Evolutionary conservation across 164 flowering plant species (phyloP).

Genomic region (Vitis labrusca): DNA sequence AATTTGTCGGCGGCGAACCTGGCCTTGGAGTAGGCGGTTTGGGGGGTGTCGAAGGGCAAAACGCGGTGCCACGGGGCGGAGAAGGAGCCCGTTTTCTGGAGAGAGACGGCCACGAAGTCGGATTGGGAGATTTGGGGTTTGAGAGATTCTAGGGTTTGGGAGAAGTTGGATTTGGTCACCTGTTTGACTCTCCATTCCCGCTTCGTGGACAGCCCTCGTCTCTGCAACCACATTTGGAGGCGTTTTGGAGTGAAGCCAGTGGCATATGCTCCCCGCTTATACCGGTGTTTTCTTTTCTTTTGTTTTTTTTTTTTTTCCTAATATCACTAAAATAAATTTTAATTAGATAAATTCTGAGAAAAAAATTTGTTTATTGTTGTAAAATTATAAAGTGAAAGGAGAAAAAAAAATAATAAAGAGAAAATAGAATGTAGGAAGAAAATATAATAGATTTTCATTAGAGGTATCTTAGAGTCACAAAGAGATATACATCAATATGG

Average conservation of each 20-base stretch:
- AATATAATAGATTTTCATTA: too few species aligned
- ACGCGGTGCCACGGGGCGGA: conserved; percentile 63
- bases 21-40: conserved; percentile 64
- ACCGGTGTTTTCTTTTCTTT: too few species aligned
- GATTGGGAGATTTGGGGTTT: conserved; percentile 41
- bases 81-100: conserved; percentile 59
- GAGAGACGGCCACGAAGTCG: conserved; percentile 67
- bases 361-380: too few species aligned
- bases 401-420: too few species aligned
- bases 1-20: conserved; percentile 65
- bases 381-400: too few species aligned
- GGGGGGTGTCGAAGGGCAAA: conserved; percentile 61
- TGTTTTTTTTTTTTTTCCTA: too few species aligned
- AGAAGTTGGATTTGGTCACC: conserved; percentile 67
- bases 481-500: too few species aligned
- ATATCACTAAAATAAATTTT: too few species aligned
- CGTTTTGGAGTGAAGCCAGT: background rate
- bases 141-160: conserved; percentile 37
- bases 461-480: too few species aligned
- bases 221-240: conserved; percentile 6
- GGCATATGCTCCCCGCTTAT: too few species aligned
- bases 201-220: conserved; percentile 15
- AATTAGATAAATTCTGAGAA: too few species aligned
- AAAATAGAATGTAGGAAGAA: too few species aligned
- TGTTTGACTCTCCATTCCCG: conserved; percentile 51